These are phyloP conservation scores for Pleurotus citrinopileatus DNA, from an alignment of 768 basidiomycete genomes.

Conservation along the genomic window DNA sequence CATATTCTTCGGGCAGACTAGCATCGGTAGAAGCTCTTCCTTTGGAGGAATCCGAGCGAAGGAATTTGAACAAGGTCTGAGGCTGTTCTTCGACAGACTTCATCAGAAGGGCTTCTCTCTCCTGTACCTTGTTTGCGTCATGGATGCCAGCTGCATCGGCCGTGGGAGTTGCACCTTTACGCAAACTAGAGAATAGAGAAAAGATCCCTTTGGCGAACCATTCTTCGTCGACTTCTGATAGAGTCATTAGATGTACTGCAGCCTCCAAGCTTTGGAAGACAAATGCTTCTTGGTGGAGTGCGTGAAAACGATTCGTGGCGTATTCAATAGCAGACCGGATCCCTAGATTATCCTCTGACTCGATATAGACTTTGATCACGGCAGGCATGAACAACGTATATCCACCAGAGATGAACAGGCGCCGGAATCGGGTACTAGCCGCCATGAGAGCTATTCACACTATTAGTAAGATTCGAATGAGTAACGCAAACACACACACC, in stretches of 20 bases:
- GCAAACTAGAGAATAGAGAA: conserved; percentile 56
- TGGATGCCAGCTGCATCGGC: conserved; percentile 68
- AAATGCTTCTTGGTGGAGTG: conserved; percentile 69
- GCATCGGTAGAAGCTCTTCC: conserved; percentile 36
- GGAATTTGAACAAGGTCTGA: conserved; percentile 59
- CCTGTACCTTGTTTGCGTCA: conserved; percentile 58
- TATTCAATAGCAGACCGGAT: conserved; percentile 72
- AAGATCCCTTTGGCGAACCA: conserved; percentile 58
- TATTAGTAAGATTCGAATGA: conserved; percentile 4
- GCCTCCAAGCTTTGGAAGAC: conserved; percentile 71
- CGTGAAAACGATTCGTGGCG: conserved; percentile 67
- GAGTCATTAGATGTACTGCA: conserved; percentile 50
- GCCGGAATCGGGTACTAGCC: conserved; percentile 71
- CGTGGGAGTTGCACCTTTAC: conserved; percentile 32
- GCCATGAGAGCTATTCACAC: conserved; percentile 57
- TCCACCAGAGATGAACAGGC: conserved; percentile 71
- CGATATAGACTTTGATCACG: conserved; percentile 67
- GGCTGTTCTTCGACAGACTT: conserved; percentile 72
- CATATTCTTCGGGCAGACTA: conserved; percentile 55
- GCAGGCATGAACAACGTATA: conserved; percentile 76
- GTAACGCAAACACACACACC: conserved; percentile 38
- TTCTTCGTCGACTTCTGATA: conserved; percentile 44
- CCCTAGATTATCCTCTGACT: conserved; percentile 51
- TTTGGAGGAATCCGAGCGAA: conserved; percentile 43
- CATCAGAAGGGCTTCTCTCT: conserved; percentile 68